Evolutionary conservation across 2,329 filamentous ascomycete genomes (phyloP).

Genomic region (Coleophoma crateriformis): DNA sequence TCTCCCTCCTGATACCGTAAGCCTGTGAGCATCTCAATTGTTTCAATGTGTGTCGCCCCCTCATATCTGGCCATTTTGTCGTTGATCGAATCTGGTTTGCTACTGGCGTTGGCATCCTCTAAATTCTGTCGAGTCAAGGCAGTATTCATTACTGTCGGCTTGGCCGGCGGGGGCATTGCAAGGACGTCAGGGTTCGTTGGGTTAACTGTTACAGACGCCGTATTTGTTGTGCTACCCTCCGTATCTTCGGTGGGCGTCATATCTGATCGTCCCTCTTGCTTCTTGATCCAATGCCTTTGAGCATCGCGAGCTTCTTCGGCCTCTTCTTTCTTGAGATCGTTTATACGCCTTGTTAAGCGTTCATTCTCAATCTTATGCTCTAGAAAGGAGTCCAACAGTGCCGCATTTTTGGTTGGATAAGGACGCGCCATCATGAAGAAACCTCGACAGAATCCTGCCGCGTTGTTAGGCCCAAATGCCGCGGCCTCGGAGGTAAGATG

Average conservation of each 20-base stretch:
- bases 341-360: constrained; percentile 75
- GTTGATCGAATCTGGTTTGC: constrained; percentile 67
- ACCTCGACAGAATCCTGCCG: constrained; percentile 71
- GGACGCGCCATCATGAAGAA: constrained; percentile 92
- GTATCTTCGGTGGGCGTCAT: constrained; percentile 33
- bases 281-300: constrained; percentile 54
- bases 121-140: constrained; percentile 76
- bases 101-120: constrained; percentile 63
- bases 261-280: constrained; percentile 50
- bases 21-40: constrained; percentile 90
- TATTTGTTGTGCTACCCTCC: constrained; percentile 27
- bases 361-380: constrained; percentile 98
- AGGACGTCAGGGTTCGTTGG: constrained; percentile 34
- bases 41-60: constrained; percentile 70
- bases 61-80: constrained; percentile 85
- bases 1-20: constrained; percentile 85
- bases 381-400: constrained; percentile 82
- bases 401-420: constrained; percentile 83
- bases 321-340: constrained; percentile 80
- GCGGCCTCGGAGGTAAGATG: constrained; percentile 71
- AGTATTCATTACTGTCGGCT: constrained; percentile 54
- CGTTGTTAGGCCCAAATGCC: constrained; percentile 56
- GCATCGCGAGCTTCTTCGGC: constrained; percentile 69
- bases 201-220: constrained; percentile 20
- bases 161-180: constrained; percentile 62